Evolutionary conservation across 345 rosid species (phyloP).

Genomic region (Leavenworthia alabamica): DNA sequence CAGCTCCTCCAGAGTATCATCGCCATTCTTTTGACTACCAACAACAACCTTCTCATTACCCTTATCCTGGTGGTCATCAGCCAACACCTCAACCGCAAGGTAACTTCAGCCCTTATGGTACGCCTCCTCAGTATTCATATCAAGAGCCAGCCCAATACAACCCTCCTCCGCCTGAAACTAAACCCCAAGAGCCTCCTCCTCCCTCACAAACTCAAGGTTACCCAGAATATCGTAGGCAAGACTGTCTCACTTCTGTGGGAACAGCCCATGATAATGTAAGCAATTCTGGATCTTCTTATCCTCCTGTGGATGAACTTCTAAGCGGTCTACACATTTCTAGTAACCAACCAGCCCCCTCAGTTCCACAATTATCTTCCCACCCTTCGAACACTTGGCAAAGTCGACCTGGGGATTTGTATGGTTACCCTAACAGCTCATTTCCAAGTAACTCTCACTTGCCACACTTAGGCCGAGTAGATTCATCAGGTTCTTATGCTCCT

Average conservation of each 20-base stretch:
- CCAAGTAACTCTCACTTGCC: conserved; percentile 44
- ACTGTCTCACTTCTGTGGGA: conserved; percentile 34
- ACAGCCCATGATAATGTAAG: conserved; percentile 9
- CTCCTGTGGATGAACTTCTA: conserved; percentile 61
- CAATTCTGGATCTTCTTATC: conserved; percentile 39
- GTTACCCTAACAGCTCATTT: conserved; percentile 57
- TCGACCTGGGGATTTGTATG: conserved; percentile 41
- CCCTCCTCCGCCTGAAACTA: conserved; percentile 34
- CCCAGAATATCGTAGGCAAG: conserved; percentile 44
- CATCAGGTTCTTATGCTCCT: conserved; percentile 30
- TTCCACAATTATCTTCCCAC: conserved; percentile 29
- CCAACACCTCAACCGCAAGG: conserved; percentile 36
- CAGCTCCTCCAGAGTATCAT: conserved; percentile 28
- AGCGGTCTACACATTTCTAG: conserved; percentile 37
- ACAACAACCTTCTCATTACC: conserved; percentile 37
- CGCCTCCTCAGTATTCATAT: conserved; percentile 34
- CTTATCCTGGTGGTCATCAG: conserved; percentile 35
- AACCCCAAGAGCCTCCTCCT: conserved; percentile 35
- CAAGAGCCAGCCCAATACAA: conserved; percentile 34
- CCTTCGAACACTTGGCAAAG: conserved; percentile 38
- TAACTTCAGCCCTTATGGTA: conserved; percentile 39
- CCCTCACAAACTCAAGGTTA: conserved; percentile 30
- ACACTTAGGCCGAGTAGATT: conserved; percentile 38
- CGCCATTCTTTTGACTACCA: conserved; percentile 40
- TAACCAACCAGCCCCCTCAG: conserved; percentile 41